Evolutionary conservation across 495 filamentous ascomycete species (phyloP).

Genomic region (Letharia lupina): DNA sequence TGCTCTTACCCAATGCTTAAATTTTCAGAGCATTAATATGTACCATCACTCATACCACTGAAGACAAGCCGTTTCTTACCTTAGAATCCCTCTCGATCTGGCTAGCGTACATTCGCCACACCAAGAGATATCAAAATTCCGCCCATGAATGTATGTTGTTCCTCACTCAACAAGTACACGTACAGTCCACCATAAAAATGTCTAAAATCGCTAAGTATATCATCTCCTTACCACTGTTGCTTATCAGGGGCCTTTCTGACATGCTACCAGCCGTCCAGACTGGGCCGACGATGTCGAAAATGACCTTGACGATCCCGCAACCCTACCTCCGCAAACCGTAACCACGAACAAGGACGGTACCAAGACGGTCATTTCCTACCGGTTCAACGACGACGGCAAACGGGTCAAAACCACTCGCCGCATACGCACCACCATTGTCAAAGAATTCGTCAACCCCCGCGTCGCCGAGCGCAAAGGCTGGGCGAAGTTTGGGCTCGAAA

Average conservation of each 20-base stretch:
- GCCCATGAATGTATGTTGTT: neutral
- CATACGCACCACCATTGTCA: slow-evolving; percentile 79
- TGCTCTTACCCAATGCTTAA: neutral
- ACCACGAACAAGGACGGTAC: slow-evolving; percentile 95
- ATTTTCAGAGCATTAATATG: neutral
- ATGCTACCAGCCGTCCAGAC: slow-evolving; percentile 52
- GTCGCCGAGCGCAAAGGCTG: slow-evolving; percentile 88
- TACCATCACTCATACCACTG: no score
- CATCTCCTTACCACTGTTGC: neutral
- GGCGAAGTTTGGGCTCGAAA: slow-evolving; percentile 87
- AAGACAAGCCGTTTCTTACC: no score
- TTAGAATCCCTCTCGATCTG: neutral
- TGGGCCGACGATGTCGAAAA: slow-evolving; percentile 85
- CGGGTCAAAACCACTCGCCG: slow-evolving; percentile 93
- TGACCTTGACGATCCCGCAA: slow-evolving; percentile 71
- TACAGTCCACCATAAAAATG: slow-evolving; percentile 4
- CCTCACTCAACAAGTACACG: neutral
- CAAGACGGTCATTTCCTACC: slow-evolving; percentile 86
- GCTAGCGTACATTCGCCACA: slow-evolving; percentile 2
- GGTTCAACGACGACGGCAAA: slow-evolving; percentile 85
- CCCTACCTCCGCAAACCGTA: slow-evolving; percentile 75
- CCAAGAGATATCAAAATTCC: neutral
- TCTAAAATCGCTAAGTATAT: slow-evolving; percentile 23
- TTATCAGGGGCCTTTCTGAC: neutral
- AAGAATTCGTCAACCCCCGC: slow-evolving; percentile 90